A percentile compares a stretch with the other conserved stretches of the same genome.
phyloP scores from a whole-genome alignment of 2,329 filamentous ascomycete genomes.

The Colletotrichum zoysiae region DNA sequence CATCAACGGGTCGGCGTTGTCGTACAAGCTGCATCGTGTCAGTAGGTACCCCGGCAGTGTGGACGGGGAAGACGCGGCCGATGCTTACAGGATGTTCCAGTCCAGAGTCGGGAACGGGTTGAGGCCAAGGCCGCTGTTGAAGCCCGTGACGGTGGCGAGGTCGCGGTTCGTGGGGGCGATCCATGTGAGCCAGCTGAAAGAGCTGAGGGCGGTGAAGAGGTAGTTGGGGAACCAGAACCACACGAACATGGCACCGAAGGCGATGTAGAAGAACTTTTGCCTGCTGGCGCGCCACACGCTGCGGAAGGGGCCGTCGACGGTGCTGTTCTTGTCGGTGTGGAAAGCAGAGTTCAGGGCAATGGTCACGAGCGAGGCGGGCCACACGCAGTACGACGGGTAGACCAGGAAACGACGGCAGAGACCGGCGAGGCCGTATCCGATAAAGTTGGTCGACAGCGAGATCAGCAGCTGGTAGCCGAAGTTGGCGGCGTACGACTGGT shows the following conservation, averaged over 20 bases:
- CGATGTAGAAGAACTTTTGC: constrained; percentile 56
- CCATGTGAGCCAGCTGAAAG: constrained; percentile 63
- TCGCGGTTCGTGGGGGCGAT: constrained; percentile 54
- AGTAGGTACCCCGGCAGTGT: not conserved
- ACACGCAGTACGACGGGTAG: constrained; percentile 60
- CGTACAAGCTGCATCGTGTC: constrained; percentile 34
- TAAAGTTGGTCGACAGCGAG: constrained; percentile 60
- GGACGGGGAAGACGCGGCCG: not conserved
- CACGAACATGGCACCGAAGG: constrained; percentile 58
- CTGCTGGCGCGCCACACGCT: constrained; percentile 53
- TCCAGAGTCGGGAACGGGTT: constrained; percentile 49
- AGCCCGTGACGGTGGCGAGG: constrained; percentile 48
- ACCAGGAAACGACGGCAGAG: constrained; percentile 58
- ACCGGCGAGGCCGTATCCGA: constrained; percentile 62
- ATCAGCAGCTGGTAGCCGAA: constrained; percentile 60
- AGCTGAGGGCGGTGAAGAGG: constrained; percentile 57
- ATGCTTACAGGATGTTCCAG: constrained; percentile 46
- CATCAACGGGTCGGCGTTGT: constrained; percentile 56
- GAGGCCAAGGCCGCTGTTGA: constrained; percentile 49
- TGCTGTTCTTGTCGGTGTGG: constrained; percentile 52
- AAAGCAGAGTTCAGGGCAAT: constrained; percentile 58
- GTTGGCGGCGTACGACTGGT: constrained; percentile 56
- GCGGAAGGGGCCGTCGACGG: constrained; percentile 50
- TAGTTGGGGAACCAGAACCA: constrained; percentile 64
- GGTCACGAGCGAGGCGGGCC: constrained; percentile 61